phyloP scores from a whole-genome alignment of 352 stramenopile species.

The Pythium volutum region DNA sequence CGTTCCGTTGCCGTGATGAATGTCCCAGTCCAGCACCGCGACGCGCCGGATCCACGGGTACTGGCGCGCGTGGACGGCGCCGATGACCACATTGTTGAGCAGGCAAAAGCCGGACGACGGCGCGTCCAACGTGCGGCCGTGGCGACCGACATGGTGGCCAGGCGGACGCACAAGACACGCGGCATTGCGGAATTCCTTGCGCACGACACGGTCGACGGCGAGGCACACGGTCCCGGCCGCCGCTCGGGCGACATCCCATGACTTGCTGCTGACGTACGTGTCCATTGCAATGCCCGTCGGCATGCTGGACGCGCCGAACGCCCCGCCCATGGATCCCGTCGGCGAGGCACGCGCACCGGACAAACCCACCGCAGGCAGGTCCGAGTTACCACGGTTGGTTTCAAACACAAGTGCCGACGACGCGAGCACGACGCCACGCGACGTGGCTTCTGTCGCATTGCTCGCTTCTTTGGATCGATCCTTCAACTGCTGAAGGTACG shows the following conservation, averaged over 20 bases:
- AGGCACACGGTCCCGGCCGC: slow-evolving; percentile 79
- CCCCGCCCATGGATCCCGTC: slow-evolving; percentile 47
- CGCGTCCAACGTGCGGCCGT: slow-evolving; percentile 65
- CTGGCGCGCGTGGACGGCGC: slow-evolving; percentile 94
- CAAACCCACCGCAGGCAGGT: slow-evolving; percentile 34
- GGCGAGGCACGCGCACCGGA: slow-evolving; percentile 35
- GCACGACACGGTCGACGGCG: slow-evolving; percentile 76
- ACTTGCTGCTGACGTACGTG: slow-evolving; percentile 85
- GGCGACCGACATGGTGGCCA: slow-evolving; percentile 89
- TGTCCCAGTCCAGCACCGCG: slow-evolving; percentile 98
- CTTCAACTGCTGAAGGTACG: slow-evolving; percentile 75
- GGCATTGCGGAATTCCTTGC: slow-evolving; percentile 75
- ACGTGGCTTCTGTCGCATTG: neutral
- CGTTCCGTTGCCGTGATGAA: slow-evolving; percentile 99
- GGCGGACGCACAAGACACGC: slow-evolving; percentile 89
- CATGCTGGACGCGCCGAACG: slow-evolving; percentile 66
- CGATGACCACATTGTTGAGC: slow-evolving; percentile 99
- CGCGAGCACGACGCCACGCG: slow-evolving; percentile 6
- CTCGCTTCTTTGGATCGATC: slow-evolving; percentile 56
- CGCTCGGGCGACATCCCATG: slow-evolving; percentile 77
- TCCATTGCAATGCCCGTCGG: slow-evolving; percentile 70
- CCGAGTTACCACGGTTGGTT: slow-evolving; percentile 61
- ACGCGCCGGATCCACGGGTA: slow-evolving; percentile 91
- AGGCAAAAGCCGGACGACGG: slow-evolving; percentile 95
- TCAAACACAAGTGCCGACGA: slow-evolving; percentile 68